Base-by-base conservation (phyloP, 2,329 filamentous ascomycete species). In the Cadophora luteo-olivacea region DNA sequence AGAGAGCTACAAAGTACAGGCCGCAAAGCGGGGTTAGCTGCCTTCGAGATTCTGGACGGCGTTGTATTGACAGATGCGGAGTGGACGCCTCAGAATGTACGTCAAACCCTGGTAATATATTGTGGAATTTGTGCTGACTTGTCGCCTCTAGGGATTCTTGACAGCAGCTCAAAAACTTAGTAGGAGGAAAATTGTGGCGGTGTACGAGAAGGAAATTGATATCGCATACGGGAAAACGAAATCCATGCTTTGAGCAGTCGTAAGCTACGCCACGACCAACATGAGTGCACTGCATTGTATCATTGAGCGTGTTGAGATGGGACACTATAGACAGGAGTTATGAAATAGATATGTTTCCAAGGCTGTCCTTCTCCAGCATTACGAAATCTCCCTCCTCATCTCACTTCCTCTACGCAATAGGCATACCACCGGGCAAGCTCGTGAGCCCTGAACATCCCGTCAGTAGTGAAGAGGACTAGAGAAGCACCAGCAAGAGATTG, bases 51-150 rank as follows among this genome's bases (percentile, higher is more conserved):
- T 70, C 84, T 96, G 52, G 85, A 87, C 41, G 91, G 89, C 61
- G 89, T 96, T 25, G 91, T 94, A 24, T 79, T 97, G 66, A 88
- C 89, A 0, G 91, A 94, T 70, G 92, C 94, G 76, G 93, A 96
- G 80, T 97, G 93, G 93, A 94, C 90, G 67, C 91, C 92, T 61
- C 85, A 88, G 66, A 95, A 89, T 77, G 92, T 94, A 82, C 89
- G 91, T 86, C 69, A 25, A 24, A 9, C 36, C 16, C 22, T 25
- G 41, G 32, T 38, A 7, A 41, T 29, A 8, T 45, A 3, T 7
- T 48, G 25, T 22, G 5, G 12, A 52, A 16, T 38, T 0, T 32
- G 19, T 64, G 49, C 66, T 71, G 24, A 69, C 49, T n/a, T 24
- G 19, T 16, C 29, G 45, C 3, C 19, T 19, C 24, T 7, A 72